A percentile compares a stretch with the other conserved stretches of the same genome.
These are phyloP conservation scores for Trametes hirsuta DNA, from an alignment of 1,284 basidiomycete genomes.

Conservation along the genomic window DNA sequence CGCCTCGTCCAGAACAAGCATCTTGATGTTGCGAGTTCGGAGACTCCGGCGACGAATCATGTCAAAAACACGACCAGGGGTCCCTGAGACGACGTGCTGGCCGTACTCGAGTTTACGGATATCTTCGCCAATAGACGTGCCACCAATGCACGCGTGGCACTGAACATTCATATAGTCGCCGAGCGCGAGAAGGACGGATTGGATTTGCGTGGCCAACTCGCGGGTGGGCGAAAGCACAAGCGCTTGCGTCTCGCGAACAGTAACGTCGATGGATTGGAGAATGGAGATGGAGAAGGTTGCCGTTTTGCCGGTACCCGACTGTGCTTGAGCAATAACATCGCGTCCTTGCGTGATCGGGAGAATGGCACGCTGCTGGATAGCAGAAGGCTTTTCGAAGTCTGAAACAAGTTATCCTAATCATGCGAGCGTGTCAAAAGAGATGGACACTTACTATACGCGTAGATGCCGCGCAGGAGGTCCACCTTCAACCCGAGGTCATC, in stretches of 20 bases:
- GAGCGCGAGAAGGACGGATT: conserved; percentile 96
- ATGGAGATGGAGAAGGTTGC: conserved; percentile 97
- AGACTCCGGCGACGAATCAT: conserved; percentile 97
- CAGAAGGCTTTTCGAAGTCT: conserved; percentile 99
- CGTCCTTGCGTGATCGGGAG: conserved; percentile 93
- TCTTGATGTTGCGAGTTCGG: conserved; percentile 98
- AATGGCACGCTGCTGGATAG: conserved; percentile 98
- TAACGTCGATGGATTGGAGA: conserved; percentile 95
- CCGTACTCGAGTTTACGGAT: conserved; percentile 98
- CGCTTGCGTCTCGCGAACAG: conserved; percentile 94
- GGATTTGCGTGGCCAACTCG: conserved; percentile 96
- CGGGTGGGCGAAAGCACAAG: conserved; percentile 95
- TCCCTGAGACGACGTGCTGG: conserved; percentile 97
- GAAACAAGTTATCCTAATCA: background rate
- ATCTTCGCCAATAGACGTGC: conserved; percentile 97
- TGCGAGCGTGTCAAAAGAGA: background rate
- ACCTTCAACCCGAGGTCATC: conserved; percentile 96
- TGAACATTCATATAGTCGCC: conserved; percentile 99
- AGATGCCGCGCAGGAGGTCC: conserved; percentile 95
- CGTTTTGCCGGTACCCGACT: conserved; percentile 99
- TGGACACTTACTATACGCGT: conserved; percentile 89
- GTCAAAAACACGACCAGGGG: conserved; percentile 98
- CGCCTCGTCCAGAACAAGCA: conserved; percentile 98
- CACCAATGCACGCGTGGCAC: conserved; percentile 98
- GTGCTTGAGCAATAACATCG: conserved; percentile 98